Conservation (phyloP, 768 basidiomycete genomes). For the Multifurca ochricompacta region DNA sequence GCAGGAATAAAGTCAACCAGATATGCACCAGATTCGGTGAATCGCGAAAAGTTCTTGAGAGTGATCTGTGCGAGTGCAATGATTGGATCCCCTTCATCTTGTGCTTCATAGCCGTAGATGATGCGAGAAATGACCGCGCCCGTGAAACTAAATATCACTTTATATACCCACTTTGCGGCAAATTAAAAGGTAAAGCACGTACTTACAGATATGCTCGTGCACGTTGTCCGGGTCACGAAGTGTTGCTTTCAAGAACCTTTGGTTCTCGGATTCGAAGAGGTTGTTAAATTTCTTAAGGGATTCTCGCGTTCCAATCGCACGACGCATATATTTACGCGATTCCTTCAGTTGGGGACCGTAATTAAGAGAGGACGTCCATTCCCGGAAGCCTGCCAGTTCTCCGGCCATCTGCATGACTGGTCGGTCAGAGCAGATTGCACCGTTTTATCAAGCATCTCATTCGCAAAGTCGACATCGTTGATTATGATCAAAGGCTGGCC, state of each 20-base stretch:
- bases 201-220: slow-evolving; percentile 1
- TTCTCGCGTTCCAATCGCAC: slow-evolving; percentile 9
- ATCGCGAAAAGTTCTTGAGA: slow-evolving; percentile 8
- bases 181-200: neutral
- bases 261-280: slow-evolving; percentile 3
- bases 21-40: slow-evolving; percentile 26
- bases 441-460: slow-evolving; percentile 9
- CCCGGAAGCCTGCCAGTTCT: slow-evolving; percentile 2
- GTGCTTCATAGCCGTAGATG: slow-evolving; percentile 21
- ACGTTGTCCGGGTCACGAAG: neutral
- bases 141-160: slow-evolving; percentile 1
- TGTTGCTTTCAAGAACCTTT: neutral
- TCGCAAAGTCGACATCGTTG: neutral
- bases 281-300: neutral
- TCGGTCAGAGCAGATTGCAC: slow-evolving; percentile 9
- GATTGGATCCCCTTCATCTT: slow-evolving; percentile 2
- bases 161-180: neutral
- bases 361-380: neutral
- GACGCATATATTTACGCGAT: slow-evolving; percentile 7
- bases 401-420: slow-evolving; percentile 9
- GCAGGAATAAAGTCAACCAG: slow-evolving; percentile 28
- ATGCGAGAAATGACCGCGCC: slow-evolving; percentile 22
- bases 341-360: slow-evolving; percentile 5
- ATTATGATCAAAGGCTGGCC: slow-evolving; percentile 8
- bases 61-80: slow-evolving; percentile 9